Percentiles rank a stretch among this genome's conserved stretches.
Evolutionary conservation across 83 land plant genomes (phyloP).

Genomic region (Isoetes engelmannii): DNA sequence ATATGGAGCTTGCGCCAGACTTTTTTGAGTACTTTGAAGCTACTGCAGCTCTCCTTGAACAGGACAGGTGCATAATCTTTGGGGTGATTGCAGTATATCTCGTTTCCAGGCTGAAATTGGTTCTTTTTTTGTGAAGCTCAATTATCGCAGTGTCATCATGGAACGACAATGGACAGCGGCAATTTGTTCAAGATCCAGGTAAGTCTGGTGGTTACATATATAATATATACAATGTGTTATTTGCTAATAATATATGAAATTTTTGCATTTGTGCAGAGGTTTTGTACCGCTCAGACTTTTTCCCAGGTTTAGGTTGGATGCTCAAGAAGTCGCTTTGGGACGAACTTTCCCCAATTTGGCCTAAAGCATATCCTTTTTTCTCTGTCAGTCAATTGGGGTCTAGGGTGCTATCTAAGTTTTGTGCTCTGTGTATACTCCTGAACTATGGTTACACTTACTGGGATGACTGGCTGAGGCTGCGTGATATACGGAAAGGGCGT

Average conservation of each 20-base stretch:
- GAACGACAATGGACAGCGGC: slow-evolving; percentile 99
- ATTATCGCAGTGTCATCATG: slow-evolving; percentile 97
- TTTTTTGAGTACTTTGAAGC: slow-evolving; percentile 98
- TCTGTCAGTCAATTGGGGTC: background rate
- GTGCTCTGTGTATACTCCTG: slow-evolving; percentile 31
- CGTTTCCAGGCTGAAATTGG: background rate
- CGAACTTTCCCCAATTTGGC: slow-evolving; percentile 95
- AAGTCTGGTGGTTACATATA: slow-evolving; percentile 19
- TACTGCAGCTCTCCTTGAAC: slow-evolving; percentile 61
- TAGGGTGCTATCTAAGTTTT: slow-evolving; percentile 5
- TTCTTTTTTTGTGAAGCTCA: slow-evolving; percentile 36
- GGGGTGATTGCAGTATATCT: slow-evolving; percentile 1
- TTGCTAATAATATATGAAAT: background rate
- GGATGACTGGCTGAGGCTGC: slow-evolving; percentile 98
- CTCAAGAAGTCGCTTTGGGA: slow-evolving; percentile 69
- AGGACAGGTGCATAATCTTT: slow-evolving; percentile 51
- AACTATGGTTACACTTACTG: slow-evolving; percentile 72
- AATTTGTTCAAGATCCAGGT: slow-evolving; percentile 92
- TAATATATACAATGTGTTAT: background rate
- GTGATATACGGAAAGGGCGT: slow-evolving; percentile 73
- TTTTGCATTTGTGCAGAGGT: slow-evolving; percentile 48
- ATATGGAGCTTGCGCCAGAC: slow-evolving; percentile 97
- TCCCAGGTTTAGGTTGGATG: slow-evolving; percentile 99
- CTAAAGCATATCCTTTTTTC: slow-evolving; percentile 88
- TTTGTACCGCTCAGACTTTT: slow-evolving; percentile 92